Evolutionary conservation across 257 asterid genomes (phyloP), one percentile per base, ranked within the genome.

Genomic region (Rhazya stricta): DNA sequence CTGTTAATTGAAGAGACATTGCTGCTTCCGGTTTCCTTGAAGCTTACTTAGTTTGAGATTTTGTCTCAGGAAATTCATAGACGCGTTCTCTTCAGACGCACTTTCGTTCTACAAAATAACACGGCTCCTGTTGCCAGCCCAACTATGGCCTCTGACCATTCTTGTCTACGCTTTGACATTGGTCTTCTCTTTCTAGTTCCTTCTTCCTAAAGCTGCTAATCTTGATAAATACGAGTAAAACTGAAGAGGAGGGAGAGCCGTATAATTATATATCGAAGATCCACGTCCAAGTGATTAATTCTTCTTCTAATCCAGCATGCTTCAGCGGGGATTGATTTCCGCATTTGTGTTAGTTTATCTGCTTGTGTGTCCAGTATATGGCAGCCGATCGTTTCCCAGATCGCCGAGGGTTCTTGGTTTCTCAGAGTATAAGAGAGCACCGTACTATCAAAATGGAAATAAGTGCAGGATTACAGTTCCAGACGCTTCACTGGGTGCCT

Each of bases 381-480:
- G 82, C 0, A 75, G 84, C 48, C 84, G 92, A 69, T 45, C 75
- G 0, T 11, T 73, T 41, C 81, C 84, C 11, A 50, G 27, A 39
- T 46, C 30, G 43, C 11, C 18, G 67, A 69, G 18, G 56, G 5
- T 13, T 6, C 23, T 5, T n/a, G 81, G 76, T 0, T 13, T 41
- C 19, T 71, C 80, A 19, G 69, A 66, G 6, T 90, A 81, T 72
- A 25, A 37, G 0, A 80, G 80, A 80, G 82, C 90, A 16, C 90
- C 94, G 6, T 69, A 54, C 9, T 86, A 84, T 69, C 21, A 71
- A 2, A 91, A 91, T 43, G 80, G 77, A 39, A 41, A 72, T 0
- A 78, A 80, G 67, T 87, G 93, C 73, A 32, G 61, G 27, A 71
- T 74, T 15, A 32, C 29, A 34, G 21, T n/a, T 3, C 18, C 78